These are phyloP conservation scores for Halenospora varia DNA, from an alignment of 495 filamentous ascomycete species.

Conservation along the genomic window DNA sequence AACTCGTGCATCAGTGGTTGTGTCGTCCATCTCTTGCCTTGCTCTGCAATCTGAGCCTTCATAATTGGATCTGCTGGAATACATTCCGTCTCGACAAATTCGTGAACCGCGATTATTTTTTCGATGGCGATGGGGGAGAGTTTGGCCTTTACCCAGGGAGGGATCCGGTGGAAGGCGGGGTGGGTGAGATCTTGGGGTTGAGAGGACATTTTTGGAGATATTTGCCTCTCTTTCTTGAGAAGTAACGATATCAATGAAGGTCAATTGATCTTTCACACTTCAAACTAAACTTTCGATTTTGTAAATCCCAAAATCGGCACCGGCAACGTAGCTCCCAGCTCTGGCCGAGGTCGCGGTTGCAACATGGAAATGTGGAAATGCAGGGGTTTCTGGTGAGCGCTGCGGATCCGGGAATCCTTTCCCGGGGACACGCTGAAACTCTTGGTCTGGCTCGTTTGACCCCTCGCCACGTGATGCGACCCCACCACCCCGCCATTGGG, in stretches of 20 bases:
- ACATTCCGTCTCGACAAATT: conserved; percentile 38
- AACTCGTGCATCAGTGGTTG: conserved; percentile 34
- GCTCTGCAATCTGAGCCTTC: conserved; percentile 30
- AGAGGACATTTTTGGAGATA: no score
- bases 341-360: conserved; percentile 7
- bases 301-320: no score
- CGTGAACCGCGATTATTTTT: conserved; percentile 32
- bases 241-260: no score
- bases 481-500: background rate
- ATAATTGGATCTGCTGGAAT: conserved; percentile 36
- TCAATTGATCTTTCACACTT: no score
- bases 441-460: no score
- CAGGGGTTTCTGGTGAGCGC: background rate
- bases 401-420: background rate
- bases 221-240: no score
- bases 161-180: conserved; percentile 33
- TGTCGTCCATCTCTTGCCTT: conserved; percentile 28
- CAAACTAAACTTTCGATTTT: no score
- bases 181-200: no score
- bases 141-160: conserved; percentile 35
- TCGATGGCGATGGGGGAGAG: conserved; percentile 33
- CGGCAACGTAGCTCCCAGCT: background rate
- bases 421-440: background rate
- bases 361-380: background rate
- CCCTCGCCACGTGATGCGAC: no score